These are phyloP conservation scores for Spirogloea muscicola DNA, from an alignment of 139 green algal genomes.

Conservation along the genomic window DNA sequence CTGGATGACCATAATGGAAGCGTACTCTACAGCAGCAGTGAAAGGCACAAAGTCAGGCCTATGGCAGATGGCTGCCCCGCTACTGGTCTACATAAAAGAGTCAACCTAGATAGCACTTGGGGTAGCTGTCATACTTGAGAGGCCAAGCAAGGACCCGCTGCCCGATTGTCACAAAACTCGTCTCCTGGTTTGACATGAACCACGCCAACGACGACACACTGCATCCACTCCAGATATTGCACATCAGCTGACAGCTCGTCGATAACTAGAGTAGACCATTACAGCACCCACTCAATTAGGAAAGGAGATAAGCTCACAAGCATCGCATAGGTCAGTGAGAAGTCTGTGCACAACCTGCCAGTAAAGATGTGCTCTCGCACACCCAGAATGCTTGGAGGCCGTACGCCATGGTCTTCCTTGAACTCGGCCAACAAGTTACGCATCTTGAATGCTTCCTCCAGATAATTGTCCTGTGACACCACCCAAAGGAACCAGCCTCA, in stretches of 20 bases:
- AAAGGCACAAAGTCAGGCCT: too few relatives aligned
- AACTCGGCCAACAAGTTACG: conserved; percentile 67
- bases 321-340: not conserved
- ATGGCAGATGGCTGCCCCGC: too few relatives aligned
- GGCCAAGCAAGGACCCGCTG: conserved; percentile 35
- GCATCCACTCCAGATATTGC: conserved; percentile 11
- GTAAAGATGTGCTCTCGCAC: conserved; percentile 50
- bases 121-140: conserved; percentile 36
- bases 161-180: conserved; percentile 47
- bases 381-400: conserved; percentile 39
- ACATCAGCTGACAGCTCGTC: too few relatives aligned
- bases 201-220: conserved; percentile 47
- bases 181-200: conserved; percentile 51
- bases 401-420: not conserved
- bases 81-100: too few relatives aligned
- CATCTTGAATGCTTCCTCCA: conserved; percentile 80
- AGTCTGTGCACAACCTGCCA: conserved; percentile 48
- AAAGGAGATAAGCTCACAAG: not conserved
- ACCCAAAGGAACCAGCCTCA: conserved; percentile 49
- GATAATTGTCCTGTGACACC: conserved; percentile 82
- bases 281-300: too few relatives aligned
- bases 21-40: conserved; percentile 50
- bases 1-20: conserved; percentile 90
- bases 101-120: too few relatives aligned
- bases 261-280: too few relatives aligned